Conservation (phyloP, 148 eudicot genomes). For the Cornus controversa region DNA sequence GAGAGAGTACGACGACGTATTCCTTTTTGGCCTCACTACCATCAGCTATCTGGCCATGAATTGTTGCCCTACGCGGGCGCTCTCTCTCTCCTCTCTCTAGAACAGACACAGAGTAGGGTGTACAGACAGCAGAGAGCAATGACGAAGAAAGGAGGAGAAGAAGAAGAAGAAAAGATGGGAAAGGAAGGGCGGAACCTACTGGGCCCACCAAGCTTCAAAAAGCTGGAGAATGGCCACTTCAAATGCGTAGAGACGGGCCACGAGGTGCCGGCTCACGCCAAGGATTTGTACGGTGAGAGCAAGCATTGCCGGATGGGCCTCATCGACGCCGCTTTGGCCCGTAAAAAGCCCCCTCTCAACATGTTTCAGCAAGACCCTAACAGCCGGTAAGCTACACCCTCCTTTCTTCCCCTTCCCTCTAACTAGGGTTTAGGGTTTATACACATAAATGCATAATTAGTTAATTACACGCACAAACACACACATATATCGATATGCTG, state of each 20-base stretch:
- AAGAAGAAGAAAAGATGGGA: constrained; percentile 6
- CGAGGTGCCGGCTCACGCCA: constrained; percentile 63
- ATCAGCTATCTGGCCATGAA: neutral
- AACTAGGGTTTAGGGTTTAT: neutral
- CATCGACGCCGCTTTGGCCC: constrained; percentile 63
- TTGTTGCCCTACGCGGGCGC: neutral
- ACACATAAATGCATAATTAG: neutral
- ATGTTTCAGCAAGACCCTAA: constrained; percentile 75
- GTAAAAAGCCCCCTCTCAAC: constrained; percentile 76
- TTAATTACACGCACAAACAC: neutral
- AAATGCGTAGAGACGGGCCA: constrained; percentile 84
- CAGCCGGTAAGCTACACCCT: constrained; percentile 34
- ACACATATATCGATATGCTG: too few species aligned
- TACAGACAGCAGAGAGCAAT: neutral
- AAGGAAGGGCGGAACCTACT: constrained; percentile 65
- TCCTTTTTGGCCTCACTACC: too few species aligned
- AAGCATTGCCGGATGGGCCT: constrained; percentile 92
- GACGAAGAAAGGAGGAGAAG: constrained; percentile 24
- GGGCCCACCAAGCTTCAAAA: constrained; percentile 65
- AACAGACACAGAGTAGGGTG: neutral
- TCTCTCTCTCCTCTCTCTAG: neutral
- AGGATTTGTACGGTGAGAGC: constrained; percentile 50
- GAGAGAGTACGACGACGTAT: too few species aligned
- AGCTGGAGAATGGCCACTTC: constrained; percentile 75
- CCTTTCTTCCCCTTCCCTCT: neutral